Evolutionary conservation across 805 yeast genomes (phyloP).

Genomic region (Metschnikowia hibisci): DNA sequence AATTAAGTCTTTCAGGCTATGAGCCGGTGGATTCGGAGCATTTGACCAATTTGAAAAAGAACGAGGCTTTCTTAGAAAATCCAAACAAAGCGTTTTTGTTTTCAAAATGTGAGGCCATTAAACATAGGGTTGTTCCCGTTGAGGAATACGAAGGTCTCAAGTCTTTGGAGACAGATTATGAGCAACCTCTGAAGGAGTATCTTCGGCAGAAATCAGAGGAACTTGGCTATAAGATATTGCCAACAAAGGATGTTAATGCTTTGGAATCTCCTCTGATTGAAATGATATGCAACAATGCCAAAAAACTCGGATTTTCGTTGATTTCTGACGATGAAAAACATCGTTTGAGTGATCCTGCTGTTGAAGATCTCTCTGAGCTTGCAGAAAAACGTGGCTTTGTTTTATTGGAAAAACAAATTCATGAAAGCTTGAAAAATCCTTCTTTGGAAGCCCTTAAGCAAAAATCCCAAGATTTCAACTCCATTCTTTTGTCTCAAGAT

Average conservation of each 20-base stretch:
- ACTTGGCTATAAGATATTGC: conserved; percentile 29
- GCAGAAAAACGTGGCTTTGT: conserved; percentile 11
- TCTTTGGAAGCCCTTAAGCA: conserved; percentile 18
- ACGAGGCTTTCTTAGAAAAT: conserved; percentile 11
- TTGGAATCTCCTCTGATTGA: conserved; percentile 16
- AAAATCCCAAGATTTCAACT: conserved; percentile 12
- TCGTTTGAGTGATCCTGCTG: conserved; percentile 10
- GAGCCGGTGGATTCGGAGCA: conserved; percentile 14
- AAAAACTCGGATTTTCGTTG: conserved; percentile 7
- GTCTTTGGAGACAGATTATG: conserved; percentile 23
- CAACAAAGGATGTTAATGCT: conserved; percentile 29
- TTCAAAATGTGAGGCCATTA: conserved; percentile 18
- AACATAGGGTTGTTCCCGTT: conserved; percentile 18
- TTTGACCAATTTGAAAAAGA: conserved; percentile 12
- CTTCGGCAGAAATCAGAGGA: conserved; percentile 34
- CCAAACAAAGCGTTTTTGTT: conserved; percentile 27
- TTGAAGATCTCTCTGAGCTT: conserved; percentile 7
- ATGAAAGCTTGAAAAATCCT: conserved; percentile 15
- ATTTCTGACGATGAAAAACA: conserved; percentile 9
- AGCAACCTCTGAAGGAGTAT: conserved; percentile 32
- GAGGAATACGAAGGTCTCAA: conserved; percentile 18
- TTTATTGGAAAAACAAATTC: conserved; percentile 10
- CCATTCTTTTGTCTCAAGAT: conserved; percentile 9
- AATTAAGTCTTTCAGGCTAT: conserved; percentile 18
- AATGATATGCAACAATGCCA: conserved; percentile 5